Conservation (phyloP, 345 rosid species). For the Anacardium occidentale region DNA sequence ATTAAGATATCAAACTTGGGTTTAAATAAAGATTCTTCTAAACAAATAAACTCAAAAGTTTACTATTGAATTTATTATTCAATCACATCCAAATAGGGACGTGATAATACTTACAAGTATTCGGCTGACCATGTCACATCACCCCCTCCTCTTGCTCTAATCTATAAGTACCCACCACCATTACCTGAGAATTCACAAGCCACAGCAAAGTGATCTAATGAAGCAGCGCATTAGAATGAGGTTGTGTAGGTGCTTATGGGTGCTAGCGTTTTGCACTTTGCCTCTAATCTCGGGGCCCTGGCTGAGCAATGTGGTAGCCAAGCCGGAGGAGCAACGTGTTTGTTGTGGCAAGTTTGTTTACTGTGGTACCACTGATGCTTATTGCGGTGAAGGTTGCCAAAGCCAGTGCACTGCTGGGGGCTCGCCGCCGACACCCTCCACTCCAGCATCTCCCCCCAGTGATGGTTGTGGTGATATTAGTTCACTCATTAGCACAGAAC, state of each 20-base stretch:
- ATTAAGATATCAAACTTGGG: no score
- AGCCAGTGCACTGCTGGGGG: slow-evolving; percentile 25
- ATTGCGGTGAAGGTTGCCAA: slow-evolving; percentile 30
- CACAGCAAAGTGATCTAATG: neutral
- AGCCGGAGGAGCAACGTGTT: slow-evolving; percentile 27
- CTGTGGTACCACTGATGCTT: slow-evolving; percentile 27
- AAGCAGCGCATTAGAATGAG: neutral
- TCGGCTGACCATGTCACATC: no score
- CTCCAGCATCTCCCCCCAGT: slow-evolving; percentile 7
- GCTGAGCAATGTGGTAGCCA: slow-evolving; percentile 36
- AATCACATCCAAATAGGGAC: no score
- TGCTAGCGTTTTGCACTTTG: neutral
- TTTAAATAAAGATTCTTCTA: no score
- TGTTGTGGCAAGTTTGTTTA: slow-evolving; percentile 34
- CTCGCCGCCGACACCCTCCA: neutral
- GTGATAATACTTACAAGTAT: no score
- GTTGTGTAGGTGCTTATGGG: neutral
- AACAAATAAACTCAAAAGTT: no score
- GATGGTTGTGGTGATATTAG: slow-evolving; percentile 17
- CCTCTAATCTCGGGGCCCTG: neutral
- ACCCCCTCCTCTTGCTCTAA: neutral
- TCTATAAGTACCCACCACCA: neutral
- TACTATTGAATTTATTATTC: no score
- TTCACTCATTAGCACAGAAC: slow-evolving; percentile 23
- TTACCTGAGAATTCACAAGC: neutral